A percentile compares a stretch with the other conserved stretches of the same genome.
phyloP scores from a whole-genome alignment of 2,329 filamentous ascomycete genomes.

The Apiospora sp. region DNA sequence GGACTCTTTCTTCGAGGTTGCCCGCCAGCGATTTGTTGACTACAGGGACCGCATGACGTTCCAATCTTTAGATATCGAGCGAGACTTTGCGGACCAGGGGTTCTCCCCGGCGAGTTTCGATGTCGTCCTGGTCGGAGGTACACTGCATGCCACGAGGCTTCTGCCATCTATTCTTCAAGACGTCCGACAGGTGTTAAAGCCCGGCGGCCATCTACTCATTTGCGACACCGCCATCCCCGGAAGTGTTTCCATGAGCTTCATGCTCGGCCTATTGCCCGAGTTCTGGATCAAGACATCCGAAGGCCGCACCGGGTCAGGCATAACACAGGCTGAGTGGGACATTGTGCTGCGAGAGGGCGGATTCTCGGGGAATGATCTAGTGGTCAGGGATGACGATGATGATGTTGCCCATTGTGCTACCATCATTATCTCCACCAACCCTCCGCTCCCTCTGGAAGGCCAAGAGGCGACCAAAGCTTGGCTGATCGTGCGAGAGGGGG shows the following conservation, averaged over 20 bases:
- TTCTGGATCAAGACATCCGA: slow-evolving; percentile 24
- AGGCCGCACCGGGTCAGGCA: neutral
- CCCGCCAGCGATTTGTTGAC: neutral
- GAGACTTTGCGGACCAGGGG: neutral
- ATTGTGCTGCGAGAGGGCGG: slow-evolving; percentile 21
- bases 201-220: slow-evolving; percentile 6
- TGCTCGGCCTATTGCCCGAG: slow-evolving; percentile 24
- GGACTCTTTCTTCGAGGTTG: neutral
- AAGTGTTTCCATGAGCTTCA: slow-evolving; percentile 9
- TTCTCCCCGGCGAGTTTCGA: slow-evolving; percentile 5
- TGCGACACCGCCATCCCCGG: neutral
- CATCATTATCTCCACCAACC: slow-evolving; percentile 21
- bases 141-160: neutral
- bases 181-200: slow-evolving; percentile 10
- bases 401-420: slow-evolving; percentile 16
- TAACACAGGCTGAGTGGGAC: slow-evolving; percentile 27
- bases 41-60: slow-evolving; percentile 13
- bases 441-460: neutral
- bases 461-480: neutral
- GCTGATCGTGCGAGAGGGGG: slow-evolving; percentile 3
- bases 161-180: neutral
- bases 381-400: slow-evolving; percentile 25
- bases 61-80: neutral
- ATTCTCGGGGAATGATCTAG: slow-evolving; percentile 29
- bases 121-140: neutral